Evolutionary conservation across 306 rosid genomes (phyloP).

Genomic region (Alnus rubra): DNA sequence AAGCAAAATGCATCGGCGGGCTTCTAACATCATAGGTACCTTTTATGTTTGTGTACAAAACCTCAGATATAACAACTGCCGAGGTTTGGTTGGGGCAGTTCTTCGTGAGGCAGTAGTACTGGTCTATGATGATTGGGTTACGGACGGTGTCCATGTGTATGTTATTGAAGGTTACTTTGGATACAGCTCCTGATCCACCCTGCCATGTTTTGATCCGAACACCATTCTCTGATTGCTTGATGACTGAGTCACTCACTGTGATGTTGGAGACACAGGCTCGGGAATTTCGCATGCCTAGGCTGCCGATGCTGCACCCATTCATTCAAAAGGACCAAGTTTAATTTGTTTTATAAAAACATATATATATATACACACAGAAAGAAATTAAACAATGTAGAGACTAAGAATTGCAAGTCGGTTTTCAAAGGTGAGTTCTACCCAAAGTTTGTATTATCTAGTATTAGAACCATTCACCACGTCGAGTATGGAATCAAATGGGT

Average conservation of each 20-base stretch:
- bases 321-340: neutral
- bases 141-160: constrained; percentile 46
- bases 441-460: too few species aligned
- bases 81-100: constrained; percentile 56
- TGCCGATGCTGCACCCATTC: constrained; percentile 35
- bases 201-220: constrained; percentile 65
- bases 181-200: constrained; percentile 54
- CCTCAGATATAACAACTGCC: constrained; percentile 44
- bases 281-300: constrained; percentile 46
- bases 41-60: constrained; percentile 43
- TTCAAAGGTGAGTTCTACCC: too few species aligned
- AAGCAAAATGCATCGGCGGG: constrained; percentile 48
- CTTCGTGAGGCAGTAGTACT: constrained; percentile 56
- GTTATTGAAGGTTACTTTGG: constrained; percentile 33
- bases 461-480: too few species aligned
- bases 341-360: neutral
- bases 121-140: constrained; percentile 61
- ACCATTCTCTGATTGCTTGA: constrained; percentile 50
- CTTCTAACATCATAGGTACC: constrained; percentile 60
- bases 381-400: neutral
- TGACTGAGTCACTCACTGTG: constrained; percentile 42
- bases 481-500: neutral
- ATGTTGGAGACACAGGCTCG: constrained; percentile 51
- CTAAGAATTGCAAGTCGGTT: too few species aligned
- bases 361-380: neutral